Base-by-base conservation (phyloP, 805 yeast species). In the Metschnikowia colocasiae region DNA sequence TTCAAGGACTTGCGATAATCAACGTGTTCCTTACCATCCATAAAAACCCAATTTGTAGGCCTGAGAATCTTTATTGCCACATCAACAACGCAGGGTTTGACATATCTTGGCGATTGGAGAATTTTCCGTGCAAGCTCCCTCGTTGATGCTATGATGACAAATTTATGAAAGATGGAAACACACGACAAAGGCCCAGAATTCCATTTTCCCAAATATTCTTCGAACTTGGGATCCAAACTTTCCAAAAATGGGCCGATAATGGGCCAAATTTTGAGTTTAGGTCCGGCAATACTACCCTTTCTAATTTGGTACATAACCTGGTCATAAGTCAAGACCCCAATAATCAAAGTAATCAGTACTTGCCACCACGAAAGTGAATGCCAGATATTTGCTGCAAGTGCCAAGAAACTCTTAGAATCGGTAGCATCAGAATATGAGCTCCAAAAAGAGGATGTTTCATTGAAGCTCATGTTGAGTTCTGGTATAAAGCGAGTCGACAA, bases 71-170 rank as follows among this genome's bases (percentile, higher is more conserved):
- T 94, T 53, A 83, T 77, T 18, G 99, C 99, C 46, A 90, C 98
- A 64, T 94, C 99, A 54, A 94, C 99, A 51, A 94, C 96, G 73
- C 99, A 94, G 5, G 99, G 99, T 68, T 90, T 90, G 52, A 90
- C 97, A 62, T 78, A 94, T 40, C 81, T 77, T 33, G 97, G 95
- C 16, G 95, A 82, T 20, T 51, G 45, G 25, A 56, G 47, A 23
- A 56, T 54, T 26, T 56, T 56, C 19, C 59, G 45, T 4, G 59
- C 56, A 23, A 56, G 55, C 19, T 56, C 59, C 19, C 58, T 44
- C 22, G 57, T 47, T 6, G 54, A 49, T 2, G 59, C 59, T 40
- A 56, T 56, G 61, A 94, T 95, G 35, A 94, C 99, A 62, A 92
- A 92, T 72, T 94, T 94, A 75, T 94, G 99, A 78, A 94, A 94